Conservation (phyloP, 164 flowering plant genomes). For the Litsea cubeba region DNA sequence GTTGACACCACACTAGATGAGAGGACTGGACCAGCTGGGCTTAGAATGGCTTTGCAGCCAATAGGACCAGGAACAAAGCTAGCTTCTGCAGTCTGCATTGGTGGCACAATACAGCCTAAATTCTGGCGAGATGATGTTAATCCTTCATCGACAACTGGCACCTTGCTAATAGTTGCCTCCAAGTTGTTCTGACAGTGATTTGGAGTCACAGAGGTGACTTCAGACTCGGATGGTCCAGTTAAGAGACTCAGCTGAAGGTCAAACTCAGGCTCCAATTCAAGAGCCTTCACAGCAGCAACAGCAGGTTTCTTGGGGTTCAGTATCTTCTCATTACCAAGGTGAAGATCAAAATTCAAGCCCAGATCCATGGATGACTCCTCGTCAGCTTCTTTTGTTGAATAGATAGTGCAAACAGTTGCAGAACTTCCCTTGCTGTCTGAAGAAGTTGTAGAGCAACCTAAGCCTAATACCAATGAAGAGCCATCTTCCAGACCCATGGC, state of each 20-base stretch:
- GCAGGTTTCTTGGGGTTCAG: slow-evolving; percentile 32
- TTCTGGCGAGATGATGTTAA: slow-evolving; percentile 36
- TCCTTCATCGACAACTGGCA: slow-evolving; percentile 36
- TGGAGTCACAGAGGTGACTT: slow-evolving; percentile 43
- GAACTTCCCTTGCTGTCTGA: slow-evolving; percentile 91
- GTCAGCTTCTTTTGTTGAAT: slow-evolving; percentile 71
- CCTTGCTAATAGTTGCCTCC: slow-evolving; percentile 18
- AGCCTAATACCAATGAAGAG: slow-evolving; percentile 53
- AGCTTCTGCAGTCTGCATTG: slow-evolving; percentile 16
- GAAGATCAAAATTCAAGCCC: slow-evolving; percentile 54
- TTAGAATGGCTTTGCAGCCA: slow-evolving; percentile 13
- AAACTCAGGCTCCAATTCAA: slow-evolving; percentile 36
- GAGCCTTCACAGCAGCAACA: slow-evolving; percentile 19
- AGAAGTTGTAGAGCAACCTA: slow-evolving; percentile 72
- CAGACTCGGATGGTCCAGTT: slow-evolving; percentile 71
- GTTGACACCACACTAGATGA: slow-evolving; percentile 1
- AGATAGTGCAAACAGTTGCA: slow-evolving; percentile 71
- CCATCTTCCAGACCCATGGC: slow-evolving; percentile 36
- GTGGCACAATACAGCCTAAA: slow-evolving; percentile 20
- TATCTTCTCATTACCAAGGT: slow-evolving; percentile 63
- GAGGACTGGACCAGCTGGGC: slow-evolving; percentile 12
- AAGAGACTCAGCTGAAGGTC: slow-evolving; percentile 71
- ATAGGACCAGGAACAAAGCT: slow-evolving; percentile 9
- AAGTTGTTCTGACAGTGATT: slow-evolving; percentile 14
- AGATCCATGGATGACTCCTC: slow-evolving; percentile 89